phyloP scores from a whole-genome alignment of 2,329 filamentous ascomycete species.

The Diaporthe sp. region DNA sequence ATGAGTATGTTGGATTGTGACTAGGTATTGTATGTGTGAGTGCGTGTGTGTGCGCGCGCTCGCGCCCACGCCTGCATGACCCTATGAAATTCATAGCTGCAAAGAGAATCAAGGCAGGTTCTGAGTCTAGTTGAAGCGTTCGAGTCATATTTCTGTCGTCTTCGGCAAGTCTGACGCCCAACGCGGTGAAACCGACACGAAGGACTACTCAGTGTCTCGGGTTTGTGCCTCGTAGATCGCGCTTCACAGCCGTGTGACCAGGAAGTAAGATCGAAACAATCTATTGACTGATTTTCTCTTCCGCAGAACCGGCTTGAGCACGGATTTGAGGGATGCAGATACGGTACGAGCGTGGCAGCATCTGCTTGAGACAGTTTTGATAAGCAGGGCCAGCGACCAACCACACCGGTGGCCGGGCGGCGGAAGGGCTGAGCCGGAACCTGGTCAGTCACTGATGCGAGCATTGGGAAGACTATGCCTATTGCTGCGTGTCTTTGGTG shows the following conservation, averaged over 20 bases:
- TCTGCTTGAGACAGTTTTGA: slow-evolving; percentile 30
- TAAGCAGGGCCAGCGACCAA: slow-evolving; percentile 23
- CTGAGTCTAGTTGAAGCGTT: slow-evolving; percentile 8
- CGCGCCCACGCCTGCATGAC: slow-evolving; percentile 12
- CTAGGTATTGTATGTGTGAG: background rate
- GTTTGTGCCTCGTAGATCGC: slow-evolving; percentile 31
- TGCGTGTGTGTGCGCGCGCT: background rate
- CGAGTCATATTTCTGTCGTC: slow-evolving; percentile 17
- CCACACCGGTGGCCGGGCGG: slow-evolving; percentile 14
- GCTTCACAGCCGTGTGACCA: slow-evolving; percentile 27
- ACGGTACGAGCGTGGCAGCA: slow-evolving; percentile 23
- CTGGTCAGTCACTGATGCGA: slow-evolving; percentile 22
- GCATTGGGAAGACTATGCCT: background rate
- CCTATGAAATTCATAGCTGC: slow-evolving; percentile 7
- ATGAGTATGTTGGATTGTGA: background rate
- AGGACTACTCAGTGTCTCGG: slow-evolving; percentile 16
- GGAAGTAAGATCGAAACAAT: slow-evolving; percentile 33
- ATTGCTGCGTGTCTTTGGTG: slow-evolving; percentile 5
- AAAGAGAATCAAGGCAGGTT: background rate
- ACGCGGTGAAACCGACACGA: slow-evolving; percentile 19
- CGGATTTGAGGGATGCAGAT: slow-evolving; percentile 24
- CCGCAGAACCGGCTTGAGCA: slow-evolving; percentile 28
- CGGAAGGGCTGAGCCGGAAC: slow-evolving; percentile 27
- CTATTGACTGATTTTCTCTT: slow-evolving; percentile 11
- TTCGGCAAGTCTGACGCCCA: slow-evolving; percentile 1